Base-by-base conservation (phyloP, 768 basidiomycete genomes). In the Suillus fuscotomentosus region DNA sequence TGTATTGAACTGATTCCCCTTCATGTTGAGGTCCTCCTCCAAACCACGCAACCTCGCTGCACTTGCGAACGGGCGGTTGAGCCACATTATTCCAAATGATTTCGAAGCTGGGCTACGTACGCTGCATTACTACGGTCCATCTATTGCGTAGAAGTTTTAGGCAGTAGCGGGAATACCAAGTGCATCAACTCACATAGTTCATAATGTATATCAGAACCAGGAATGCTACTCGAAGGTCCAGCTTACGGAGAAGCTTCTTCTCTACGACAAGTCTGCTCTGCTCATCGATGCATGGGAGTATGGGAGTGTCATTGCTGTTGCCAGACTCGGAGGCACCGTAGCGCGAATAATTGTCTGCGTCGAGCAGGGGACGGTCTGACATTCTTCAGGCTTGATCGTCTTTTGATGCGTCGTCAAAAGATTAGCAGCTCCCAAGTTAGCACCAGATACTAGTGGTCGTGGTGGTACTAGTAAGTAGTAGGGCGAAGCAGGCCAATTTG, bases 21-120 rank as follows among this genome's bases (percentile, higher is more conserved):
- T 77, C 39, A 91, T 81, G 31, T 83, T 73, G 15, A 92, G 79
- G 71, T 91, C 90, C 63, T 79, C 76, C 70, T 90, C 88, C 63
- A 91, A 86, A 0, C 90, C 90, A 50, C 85, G 81, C 43, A 91
- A 75, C 60, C 91, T 82, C 24, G 91, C 91, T 9, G 88, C 90
- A 54, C 90, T 90, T 65, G 55, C 24, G 51, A 53, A 24, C 3
- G 24, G 27, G 41, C 10, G 3, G 17, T 42, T 59, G 39, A 59
- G 57, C 17, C 3, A 27, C 41, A 13, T 1, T 59, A 13, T 17
- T 59, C 24, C 24, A 59, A 59, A 62, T 9, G 14, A n/a, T 59
- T 27, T 42, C 11, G 15, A 42, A 41, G 10, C 10, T 11, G 9
- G 24, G 57, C 10, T 15, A 70, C 81, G 69, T 73, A 88, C 88